Base-by-base conservation (phyloP, 805 yeast genomes). In the Teunomyces cretensis region DNA sequence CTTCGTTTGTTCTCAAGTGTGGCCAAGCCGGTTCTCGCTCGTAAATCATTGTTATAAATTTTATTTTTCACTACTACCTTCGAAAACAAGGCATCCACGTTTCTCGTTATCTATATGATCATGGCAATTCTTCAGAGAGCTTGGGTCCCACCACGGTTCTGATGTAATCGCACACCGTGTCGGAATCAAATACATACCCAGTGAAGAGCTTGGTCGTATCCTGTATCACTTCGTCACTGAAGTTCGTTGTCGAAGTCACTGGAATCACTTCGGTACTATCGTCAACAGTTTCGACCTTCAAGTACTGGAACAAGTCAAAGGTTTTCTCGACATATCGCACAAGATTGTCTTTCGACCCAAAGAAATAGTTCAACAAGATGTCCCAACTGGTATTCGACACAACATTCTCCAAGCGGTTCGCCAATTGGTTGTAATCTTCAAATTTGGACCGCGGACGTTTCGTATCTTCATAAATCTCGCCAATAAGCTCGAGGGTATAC, bases 261-360 rank as follows among this genome's bases (percentile, higher is more conserved):
- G 46, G 42, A 1, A 60, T 46, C 9, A 42, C 17, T 27, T 15
- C 35, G 9, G 27, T 9, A 11, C 41, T 31, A 6, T 48, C 43
- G 1, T 42, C 33, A 8, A 47, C 36, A 14, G 32, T 38, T 22
- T 14, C 30, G 22, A 41, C 31, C 36, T 48, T 50, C 38, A 62
- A 39, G 39, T 49, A 54, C 14, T 43, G 49, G 39, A 64, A 54
- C 17, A 63, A 50, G 24, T 54, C 63, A 58, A 58, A 57, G 4
- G 64, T 42, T 42, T 54, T 57, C 22, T 52, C 58, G 7, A 53
- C 36, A 39, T 65, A 64, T 27, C 53, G 30, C 6, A 41, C 31
- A 38, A 62, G 49, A 13, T 56, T 55, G 12, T 62, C 64, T 19
- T 39, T 45, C 30, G 61, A 56, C 2, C 70, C 70, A 47, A 61